Base-by-base conservation (phyloP, 2,329 filamentous ascomycete species). In the Cladophialophora psammophila region DNA sequence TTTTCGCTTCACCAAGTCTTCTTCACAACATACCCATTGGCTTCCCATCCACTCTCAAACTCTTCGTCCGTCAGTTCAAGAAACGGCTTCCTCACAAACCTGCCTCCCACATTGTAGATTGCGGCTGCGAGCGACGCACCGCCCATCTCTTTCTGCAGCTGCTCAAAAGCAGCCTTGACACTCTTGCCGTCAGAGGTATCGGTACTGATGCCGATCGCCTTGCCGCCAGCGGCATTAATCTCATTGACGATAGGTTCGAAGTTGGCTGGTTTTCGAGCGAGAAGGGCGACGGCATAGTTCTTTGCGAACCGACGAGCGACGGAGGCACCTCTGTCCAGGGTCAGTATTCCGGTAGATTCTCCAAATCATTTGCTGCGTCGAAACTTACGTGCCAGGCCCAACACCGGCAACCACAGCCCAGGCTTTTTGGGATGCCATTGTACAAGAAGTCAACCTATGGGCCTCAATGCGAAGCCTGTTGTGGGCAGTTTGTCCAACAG, bases 81-180 rank as follows among this genome's bases (percentile, higher is more conserved):
- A 68, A 91, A 85, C 0, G 87, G 84, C 75, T 89, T 89, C 58
- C 86, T 79, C 34, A 83, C 78, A 65, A 89, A 88, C 2, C 80
- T 77, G 0, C 87, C 87, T 2, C 80, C 83, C 3, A 86, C 83
- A 71, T 90, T 90, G 76, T 88, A 90, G 2, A 90, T 80, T 0
- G 87, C 87, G 0, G 86, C 87, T 40, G 80, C 81, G 0, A 83
- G 69, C 4, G 75, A 69, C 0, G 79, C 80, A 18, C 77, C 75
- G 0, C 83, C 81, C 63, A 85, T 87, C 68, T 87, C 81, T 59
- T 83, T 76, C 60, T 84, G 79, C 71, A 89, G 85, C 71, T 84
- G 77, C 7, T 81, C 77, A 60, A 89, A 84, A 0, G 87, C 86
- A 5, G 75, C 77, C 32, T 83, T 80, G 3, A 90, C 78, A 69